These are phyloP conservation scores for Aspergillus clavatus DNA, from an alignment of 2,329 filamentous ascomycete genomes.

Conservation along the genomic window DNA sequence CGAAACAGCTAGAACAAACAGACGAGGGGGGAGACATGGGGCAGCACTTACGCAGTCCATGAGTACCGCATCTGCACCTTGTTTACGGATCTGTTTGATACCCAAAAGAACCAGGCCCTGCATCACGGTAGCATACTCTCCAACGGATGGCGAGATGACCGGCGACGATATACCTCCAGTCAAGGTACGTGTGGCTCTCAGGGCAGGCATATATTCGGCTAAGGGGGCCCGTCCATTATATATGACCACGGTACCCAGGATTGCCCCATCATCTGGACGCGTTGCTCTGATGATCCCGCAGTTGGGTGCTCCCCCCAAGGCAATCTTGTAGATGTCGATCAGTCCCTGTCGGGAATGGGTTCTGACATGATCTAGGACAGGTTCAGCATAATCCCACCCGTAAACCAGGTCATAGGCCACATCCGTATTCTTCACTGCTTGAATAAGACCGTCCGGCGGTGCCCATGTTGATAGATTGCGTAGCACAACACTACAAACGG, in stretches of 20 bases:
- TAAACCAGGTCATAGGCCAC: constrained; percentile 80
- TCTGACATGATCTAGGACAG: constrained; percentile 69
- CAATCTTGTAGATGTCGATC: constrained; percentile 72
- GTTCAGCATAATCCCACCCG: constrained; percentile 69
- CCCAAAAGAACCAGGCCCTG: constrained; percentile 78
- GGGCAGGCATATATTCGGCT: constrained; percentile 63
- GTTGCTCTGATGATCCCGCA: constrained; percentile 83
- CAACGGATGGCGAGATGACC: constrained; percentile 64
- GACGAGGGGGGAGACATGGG: not conserved
- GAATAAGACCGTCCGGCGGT: constrained; percentile 70
- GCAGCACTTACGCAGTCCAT: constrained; percentile 76
- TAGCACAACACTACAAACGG: constrained; percentile 68
- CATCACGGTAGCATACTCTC: constrained; percentile 65
- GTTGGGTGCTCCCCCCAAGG: constrained; percentile 63
- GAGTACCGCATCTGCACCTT: constrained; percentile 67
- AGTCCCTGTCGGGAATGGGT: constrained; percentile 71
- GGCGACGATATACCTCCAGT: constrained; percentile 77
- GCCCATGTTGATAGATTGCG: constrained; percentile 67
- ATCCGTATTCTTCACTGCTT: constrained; percentile 66
- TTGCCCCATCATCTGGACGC: constrained; percentile 58
- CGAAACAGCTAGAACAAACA: not conserved
- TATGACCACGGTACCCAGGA: constrained; percentile 75
- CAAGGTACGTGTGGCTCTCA: constrained; percentile 54
- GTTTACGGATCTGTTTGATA: constrained; percentile 73
- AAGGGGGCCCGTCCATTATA: constrained; percentile 67